These are phyloP conservation scores for Effrenium voratum DNA, from an alignment of 73 alveolate species.

Conservation along the genomic window DNA sequence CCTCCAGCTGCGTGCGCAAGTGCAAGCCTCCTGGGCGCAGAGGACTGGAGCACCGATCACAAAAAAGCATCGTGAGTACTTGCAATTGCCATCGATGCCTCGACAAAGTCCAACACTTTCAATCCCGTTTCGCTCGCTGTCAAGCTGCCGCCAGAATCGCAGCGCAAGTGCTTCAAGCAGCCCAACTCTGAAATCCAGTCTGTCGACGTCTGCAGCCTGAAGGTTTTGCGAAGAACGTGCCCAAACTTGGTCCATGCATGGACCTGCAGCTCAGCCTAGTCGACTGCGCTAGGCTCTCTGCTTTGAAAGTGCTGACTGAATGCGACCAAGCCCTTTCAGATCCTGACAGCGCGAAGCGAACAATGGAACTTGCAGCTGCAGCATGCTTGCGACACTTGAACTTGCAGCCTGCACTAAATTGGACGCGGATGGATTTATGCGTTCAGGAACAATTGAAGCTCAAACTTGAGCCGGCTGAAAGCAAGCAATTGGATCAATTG, in stretches of 20 bases:
- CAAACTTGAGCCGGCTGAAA: too few species aligned
- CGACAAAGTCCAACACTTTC: background rate
- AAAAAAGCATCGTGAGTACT: background rate
- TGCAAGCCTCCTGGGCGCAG: constrained; percentile 9
- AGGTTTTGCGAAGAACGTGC: background rate
- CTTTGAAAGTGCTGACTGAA: constrained; percentile 70
- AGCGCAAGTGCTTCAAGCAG: constrained; percentile 51
- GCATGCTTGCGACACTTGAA: too few species aligned
- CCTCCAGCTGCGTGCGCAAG: constrained; percentile 77
- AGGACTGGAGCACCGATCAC: background rate
- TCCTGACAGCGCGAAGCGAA: constrained; percentile 1
- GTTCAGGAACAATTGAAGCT: too few species aligned
- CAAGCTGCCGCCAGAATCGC: constrained; percentile 2
- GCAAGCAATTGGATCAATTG: too few species aligned
- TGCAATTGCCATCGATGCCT: background rate
- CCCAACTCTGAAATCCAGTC: constrained; percentile 48
- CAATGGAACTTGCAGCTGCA: too few species aligned
- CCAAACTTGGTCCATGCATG: background rate
- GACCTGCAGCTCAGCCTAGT: background rate
- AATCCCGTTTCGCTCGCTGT: background rate
- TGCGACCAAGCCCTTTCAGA: constrained; percentile 70
- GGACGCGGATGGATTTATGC: too few species aligned
- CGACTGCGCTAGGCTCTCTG: background rate
- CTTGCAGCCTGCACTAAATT: too few species aligned
- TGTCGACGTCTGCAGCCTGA: constrained; percentile 23